Conservation (phyloP, 768 basidiomycete species). For the Pholiota molesta region DNA sequence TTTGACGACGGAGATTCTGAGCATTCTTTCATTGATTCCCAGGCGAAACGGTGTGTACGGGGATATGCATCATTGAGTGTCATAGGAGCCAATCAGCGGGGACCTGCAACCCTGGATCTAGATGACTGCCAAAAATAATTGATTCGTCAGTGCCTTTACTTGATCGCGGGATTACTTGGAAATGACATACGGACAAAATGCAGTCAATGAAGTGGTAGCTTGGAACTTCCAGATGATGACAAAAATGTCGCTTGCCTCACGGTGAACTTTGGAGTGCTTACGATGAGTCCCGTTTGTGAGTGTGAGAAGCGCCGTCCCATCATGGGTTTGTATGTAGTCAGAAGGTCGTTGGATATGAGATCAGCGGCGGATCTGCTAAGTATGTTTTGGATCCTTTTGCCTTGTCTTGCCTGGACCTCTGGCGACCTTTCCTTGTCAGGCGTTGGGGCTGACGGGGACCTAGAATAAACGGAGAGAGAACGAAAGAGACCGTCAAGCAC, state of each 20-base stretch:
- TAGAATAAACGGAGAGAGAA: background rate
- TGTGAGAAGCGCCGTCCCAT: slow-evolving; percentile 4
- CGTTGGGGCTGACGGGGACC: background rate
- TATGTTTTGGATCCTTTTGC: background rate
- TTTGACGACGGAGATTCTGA: slow-evolving; percentile 8
- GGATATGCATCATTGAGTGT: slow-evolving; percentile 4
- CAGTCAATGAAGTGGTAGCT: background rate
- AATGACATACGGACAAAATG: slow-evolving; percentile 7
- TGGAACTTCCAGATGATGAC: background rate
- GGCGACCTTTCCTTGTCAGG: background rate
- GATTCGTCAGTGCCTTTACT: background rate
- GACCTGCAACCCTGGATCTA: slow-evolving; percentile 1
- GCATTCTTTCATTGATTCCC: slow-evolving; percentile 7
- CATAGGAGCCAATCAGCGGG: slow-evolving; percentile 10
- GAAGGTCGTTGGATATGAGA: slow-evolving; percentile 4
- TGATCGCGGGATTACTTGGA: slow-evolving; percentile 5
- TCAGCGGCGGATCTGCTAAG: slow-evolving; percentile 12
- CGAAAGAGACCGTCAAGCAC: background rate
- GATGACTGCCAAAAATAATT: slow-evolving; percentile 7
- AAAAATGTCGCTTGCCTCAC: background rate
- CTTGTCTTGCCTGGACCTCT: background rate
- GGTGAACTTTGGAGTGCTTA: background rate
- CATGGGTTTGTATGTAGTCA: slow-evolving; percentile 1
- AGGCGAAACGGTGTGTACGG: slow-evolving; percentile 8
- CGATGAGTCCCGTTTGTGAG: background rate